Percentiles rank a stretch among this genome's conserved stretches.
These are phyloP conservation scores for Anethum foeniculum DNA, from an alignment of 140 eudicot species.

Conservation along the genomic window DNA sequence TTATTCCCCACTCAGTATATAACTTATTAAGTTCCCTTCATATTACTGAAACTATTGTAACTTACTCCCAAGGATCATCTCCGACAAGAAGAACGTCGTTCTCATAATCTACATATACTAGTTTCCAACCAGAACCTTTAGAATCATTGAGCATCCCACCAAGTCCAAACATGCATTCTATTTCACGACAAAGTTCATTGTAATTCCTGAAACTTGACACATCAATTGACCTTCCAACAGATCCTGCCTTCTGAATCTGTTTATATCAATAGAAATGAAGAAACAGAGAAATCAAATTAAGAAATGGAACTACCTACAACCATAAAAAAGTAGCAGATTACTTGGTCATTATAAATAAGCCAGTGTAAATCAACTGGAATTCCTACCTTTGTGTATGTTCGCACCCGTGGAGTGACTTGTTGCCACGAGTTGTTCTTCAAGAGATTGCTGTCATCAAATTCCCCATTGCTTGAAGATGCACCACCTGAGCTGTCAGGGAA, in stretches of 20 bases:
- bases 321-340: no score
- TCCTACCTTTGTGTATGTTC: constrained; percentile 89
- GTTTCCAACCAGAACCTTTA: constrained; percentile 80
- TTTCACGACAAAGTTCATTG: constrained; percentile 65
- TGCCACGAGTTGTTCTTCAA: constrained; percentile 74
- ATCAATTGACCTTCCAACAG: constrained; percentile 95
- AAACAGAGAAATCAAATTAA: background rate
- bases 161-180: constrained; percentile 95
- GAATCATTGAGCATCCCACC: constrained; percentile 79
- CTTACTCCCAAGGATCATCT: constrained; percentile 99
- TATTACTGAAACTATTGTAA: background rate
- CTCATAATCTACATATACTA: constrained; percentile 93
- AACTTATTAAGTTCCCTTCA: background rate
- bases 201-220: constrained; percentile 82
- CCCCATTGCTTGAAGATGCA: constrained; percentile 92
- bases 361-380: background rate
- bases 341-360: no score
- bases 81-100: constrained; percentile 95
- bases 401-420: constrained; percentile 70
- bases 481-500: constrained; percentile 90
- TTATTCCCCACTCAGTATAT: background rate
- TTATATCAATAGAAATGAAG: background rate
- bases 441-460: constrained; percentile 64
- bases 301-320: background rate
- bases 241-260: constrained; percentile 96